These are phyloP conservation scores for Zoysia matrella DNA, from an alignment of 202 grass and related monocot species.

Conservation along the genomic window DNA sequence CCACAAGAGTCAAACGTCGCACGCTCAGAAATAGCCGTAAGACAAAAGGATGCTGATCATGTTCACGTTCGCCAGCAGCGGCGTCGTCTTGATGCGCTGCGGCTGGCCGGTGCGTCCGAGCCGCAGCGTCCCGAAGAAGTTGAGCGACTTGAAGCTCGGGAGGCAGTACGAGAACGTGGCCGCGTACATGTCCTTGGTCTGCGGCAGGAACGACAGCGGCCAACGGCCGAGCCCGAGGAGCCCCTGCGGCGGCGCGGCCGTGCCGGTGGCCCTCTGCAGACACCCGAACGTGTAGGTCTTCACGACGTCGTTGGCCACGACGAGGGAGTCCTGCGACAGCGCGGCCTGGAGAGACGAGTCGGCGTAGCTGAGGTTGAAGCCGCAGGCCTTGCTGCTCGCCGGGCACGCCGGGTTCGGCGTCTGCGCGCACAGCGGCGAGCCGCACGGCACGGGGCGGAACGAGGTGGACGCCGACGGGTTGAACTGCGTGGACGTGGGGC, in stretches of 20 bases:
- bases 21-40: too few species aligned
- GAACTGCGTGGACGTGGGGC: constrained; percentile 60
- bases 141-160: constrained; percentile 85
- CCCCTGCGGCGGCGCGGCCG: constrained; percentile 73
- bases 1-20: too few species aligned
- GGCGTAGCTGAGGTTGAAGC: too few species aligned
- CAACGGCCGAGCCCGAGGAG: constrained; percentile 92
- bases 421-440: too few species aligned
- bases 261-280: constrained; percentile 68
- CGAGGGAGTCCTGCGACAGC: too few species aligned
- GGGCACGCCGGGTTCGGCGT: constrained; percentile 19
- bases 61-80: constrained; percentile 81
- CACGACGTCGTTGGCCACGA: too few species aligned
- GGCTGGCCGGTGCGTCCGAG: constrained; percentile 17
- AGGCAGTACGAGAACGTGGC: constrained; percentile 98
- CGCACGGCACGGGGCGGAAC: too few species aligned
- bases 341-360: too few species aligned
- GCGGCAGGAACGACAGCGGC: constrained; percentile 32
- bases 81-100: constrained; percentile 65
- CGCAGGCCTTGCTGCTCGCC: too few species aligned
- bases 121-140: constrained; percentile 75
- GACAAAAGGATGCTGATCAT: constrained; percentile 63
- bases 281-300: constrained; percentile 51
- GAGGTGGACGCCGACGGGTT: constrained; percentile 15
- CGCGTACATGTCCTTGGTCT: constrained; percentile 56